Evolutionary conservation across 2,329 filamentous ascomycete species (phyloP).

Genomic region (Sporothrix mexicana): DNA sequence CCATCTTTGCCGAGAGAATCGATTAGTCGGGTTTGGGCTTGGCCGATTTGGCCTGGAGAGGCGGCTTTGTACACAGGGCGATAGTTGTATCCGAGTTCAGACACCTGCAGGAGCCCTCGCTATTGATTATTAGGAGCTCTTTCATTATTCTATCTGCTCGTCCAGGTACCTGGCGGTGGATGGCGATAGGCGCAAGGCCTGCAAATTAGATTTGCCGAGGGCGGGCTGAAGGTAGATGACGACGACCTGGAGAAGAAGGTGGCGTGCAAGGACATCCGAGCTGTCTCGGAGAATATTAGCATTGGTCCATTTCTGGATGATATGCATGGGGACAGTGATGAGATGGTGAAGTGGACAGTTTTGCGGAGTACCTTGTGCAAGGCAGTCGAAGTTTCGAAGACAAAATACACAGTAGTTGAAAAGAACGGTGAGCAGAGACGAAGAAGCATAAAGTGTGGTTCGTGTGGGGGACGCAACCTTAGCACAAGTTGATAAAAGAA

Average conservation of each 20-base stretch:
- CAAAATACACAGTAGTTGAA: not conserved
- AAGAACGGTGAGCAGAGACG: not conserved
- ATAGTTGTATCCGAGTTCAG: not conserved
- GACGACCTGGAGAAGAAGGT: not conserved
- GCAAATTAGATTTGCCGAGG: not conserved
- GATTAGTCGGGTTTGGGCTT: not conserved
- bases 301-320: not conserved
- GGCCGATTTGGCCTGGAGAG: not conserved
- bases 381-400: no score
- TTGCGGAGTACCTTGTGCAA: not conserved
- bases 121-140: not conserved
- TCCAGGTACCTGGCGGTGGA: not conserved
- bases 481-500: no score
- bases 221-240: not conserved
- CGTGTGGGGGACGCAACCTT: not conserved
- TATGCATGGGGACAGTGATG: not conserved
- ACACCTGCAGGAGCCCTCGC: not conserved
- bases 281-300: constrained; percentile 13
- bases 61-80: no score
- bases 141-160: no score
- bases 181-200: not conserved
- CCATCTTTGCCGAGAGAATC: not conserved
- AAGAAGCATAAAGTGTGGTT: not conserved
- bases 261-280: not conserved
- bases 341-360: not conserved